phyloP scores from a whole-genome alignment of 2,329 filamentous ascomycete genomes.

The Alternaria sp. region DNA sequence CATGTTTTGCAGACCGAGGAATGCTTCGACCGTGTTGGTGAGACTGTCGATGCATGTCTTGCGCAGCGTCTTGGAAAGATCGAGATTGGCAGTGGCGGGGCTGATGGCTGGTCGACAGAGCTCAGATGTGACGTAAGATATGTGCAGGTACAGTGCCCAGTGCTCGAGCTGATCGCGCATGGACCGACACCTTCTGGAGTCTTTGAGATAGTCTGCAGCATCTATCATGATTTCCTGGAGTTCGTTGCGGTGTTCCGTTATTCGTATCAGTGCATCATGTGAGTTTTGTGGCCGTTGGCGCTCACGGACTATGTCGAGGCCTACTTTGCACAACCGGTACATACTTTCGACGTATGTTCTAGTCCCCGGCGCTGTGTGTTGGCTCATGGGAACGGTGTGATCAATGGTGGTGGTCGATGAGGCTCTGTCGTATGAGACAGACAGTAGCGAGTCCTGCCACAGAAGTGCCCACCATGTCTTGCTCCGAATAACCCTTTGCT shows the following conservation, averaged over 20 bases:
- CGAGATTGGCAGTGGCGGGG: slow-evolving; percentile 53
- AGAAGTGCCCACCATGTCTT: slow-evolving; percentile 65
- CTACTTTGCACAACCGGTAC: slow-evolving; percentile 63
- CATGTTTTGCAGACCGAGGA: slow-evolving; percentile 64
- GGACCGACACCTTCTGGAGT: slow-evolving; percentile 56
- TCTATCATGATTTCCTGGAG: slow-evolving; percentile 65
- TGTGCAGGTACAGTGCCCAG: slow-evolving; percentile 66
- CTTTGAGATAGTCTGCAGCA: slow-evolving; percentile 63
- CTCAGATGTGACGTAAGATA: slow-evolving; percentile 67
- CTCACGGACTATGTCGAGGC: slow-evolving; percentile 65
- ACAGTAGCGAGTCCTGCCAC: slow-evolving; percentile 70
- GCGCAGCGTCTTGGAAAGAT: slow-evolving; percentile 56
- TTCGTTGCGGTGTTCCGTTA: slow-evolving; percentile 63
- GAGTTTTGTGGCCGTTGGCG: slow-evolving; percentile 61
- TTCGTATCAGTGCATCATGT: slow-evolving; percentile 60
- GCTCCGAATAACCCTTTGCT: slow-evolving; percentile 49
- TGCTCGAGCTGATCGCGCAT: slow-evolving; percentile 64
- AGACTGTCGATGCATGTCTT: slow-evolving; percentile 63
- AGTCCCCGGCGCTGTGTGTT: slow-evolving; percentile 55
- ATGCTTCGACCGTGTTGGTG: slow-evolving; percentile 64
- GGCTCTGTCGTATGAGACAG: slow-evolving; percentile 67
- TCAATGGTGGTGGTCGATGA: slow-evolving; percentile 63
- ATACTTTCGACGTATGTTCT: slow-evolving; percentile 65
- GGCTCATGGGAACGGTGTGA: slow-evolving; percentile 48
- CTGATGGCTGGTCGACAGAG: slow-evolving; percentile 67